phyloP scores from a whole-genome alignment of 2,329 filamentous ascomycete species.

The Neoscytalidium dimidiatum region DNA sequence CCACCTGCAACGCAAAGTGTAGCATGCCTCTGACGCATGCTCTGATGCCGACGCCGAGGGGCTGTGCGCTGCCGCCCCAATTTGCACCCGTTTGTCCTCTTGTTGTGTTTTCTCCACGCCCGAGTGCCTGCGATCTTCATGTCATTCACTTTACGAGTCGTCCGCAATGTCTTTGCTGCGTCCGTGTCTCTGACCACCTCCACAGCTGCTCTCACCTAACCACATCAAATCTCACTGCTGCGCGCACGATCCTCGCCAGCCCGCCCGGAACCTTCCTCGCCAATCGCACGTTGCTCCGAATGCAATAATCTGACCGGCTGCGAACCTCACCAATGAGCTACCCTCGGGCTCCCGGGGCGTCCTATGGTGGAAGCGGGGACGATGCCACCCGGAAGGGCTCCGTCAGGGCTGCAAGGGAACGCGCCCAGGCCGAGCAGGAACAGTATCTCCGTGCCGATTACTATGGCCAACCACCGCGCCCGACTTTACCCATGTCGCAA shows the following conservation, averaged over 20 bases:
- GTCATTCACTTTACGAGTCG: background rate
- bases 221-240: slow-evolving; percentile 2
- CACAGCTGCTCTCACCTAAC: background rate
- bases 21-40: slow-evolving; percentile 1
- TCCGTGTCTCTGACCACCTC: slow-evolving; percentile 6
- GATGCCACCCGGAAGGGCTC: slow-evolving; percentile 34
- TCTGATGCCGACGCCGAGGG: background rate
- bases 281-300: slow-evolving; percentile 20
- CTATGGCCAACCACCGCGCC: slow-evolving; percentile 34
- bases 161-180: background rate
- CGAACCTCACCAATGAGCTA: slow-evolving; percentile 37
- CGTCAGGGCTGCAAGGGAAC: slow-evolving; percentile 38
- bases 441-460: slow-evolving; percentile 25
- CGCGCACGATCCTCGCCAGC: too few species aligned
- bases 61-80: background rate
- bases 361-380: slow-evolving; percentile 30
- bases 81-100: background rate
- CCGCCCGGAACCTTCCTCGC: slow-evolving; percentile 4
- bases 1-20: slow-evolving; percentile 10
- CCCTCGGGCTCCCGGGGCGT: slow-evolving; percentile 34
- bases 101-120: background rate
- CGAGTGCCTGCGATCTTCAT: slow-evolving; percentile 7
- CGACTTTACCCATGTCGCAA: slow-evolving; percentile 36
- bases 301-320: slow-evolving; percentile 30
- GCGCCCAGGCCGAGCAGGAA: slow-evolving; percentile 33